Base-by-base conservation (phyloP, 2,329 filamentous ascomycete species). In the Xylogone sp. region DNA sequence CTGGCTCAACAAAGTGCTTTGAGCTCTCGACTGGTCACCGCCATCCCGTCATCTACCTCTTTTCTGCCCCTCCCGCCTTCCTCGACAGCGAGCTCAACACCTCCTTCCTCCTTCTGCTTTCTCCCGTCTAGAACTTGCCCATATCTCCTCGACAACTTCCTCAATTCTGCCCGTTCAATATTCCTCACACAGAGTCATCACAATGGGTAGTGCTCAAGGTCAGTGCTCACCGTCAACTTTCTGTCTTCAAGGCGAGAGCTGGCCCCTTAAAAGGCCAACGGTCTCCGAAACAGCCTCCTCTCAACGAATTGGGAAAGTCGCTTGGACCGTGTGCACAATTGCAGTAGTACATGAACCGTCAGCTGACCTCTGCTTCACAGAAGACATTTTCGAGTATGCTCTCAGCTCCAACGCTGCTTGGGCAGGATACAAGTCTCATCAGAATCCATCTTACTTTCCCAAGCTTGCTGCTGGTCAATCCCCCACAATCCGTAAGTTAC, bases 361-460 rank as follows among this genome's bases (percentile, higher is more conserved):
- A 39, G 34, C 34, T 39, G n/a, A 39, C 34, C 8, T 6, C n/a
- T 16, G 10, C 34, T 18, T 39, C 34, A 19, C 64, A 73, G 72
- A 75, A 74, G 82, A 86, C 69, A 71, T 75, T 54, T 84, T 85
- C 63, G 71, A 78, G 59, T 78, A 80, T 63, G 82, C 83, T 54
- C 69, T 91, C 61, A 78, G 78, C 70, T 82, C 79, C 61, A 91
- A 91, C 73, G 79, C 82, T 58, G 76, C 83, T 58, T 92, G 87
- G 85, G 84, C 85, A 34, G 74, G 78, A 53, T 81, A 84, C 60
- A 84, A 83, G 58, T 70, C 77, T 46, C 75, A 82, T 56, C 76
- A 83, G 61, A 82, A 91, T 57, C 87, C 88, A 1, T 75, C 82
- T 16, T 85, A 90, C 72, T 90, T 93, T 72, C 73, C 79, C 45